These are phyloP conservation scores for Claviceps arundinis DNA, from an alignment of 2,329 filamentous ascomycete genomes.

Conservation along the genomic window DNA sequence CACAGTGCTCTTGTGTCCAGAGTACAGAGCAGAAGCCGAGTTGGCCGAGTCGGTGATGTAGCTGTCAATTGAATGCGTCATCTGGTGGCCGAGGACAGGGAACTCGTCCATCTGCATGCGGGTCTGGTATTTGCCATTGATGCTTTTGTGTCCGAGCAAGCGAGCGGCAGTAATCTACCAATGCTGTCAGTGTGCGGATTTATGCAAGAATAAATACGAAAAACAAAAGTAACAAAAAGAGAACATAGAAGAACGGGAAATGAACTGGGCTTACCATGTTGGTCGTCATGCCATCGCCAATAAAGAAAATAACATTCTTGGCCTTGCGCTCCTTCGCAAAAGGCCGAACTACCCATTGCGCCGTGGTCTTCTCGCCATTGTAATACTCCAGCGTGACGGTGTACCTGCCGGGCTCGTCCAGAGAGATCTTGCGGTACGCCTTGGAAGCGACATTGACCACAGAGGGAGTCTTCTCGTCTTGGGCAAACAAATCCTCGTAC, in stretches of 20 bases:
- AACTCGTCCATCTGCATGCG: constrained; percentile 70
- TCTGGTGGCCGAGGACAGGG: constrained; percentile 75
- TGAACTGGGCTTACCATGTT: constrained; percentile 40
- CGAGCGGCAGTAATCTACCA: constrained; percentile 57
- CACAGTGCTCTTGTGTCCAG: constrained; percentile 71
- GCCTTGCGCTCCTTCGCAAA: constrained; percentile 56
- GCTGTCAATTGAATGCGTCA: constrained; percentile 74
- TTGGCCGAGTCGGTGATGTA: constrained; percentile 85
- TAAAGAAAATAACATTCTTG: constrained; percentile 78
- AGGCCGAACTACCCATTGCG: constrained; percentile 65
- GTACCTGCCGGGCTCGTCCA: constrained; percentile 71
- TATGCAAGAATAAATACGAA: background rate
- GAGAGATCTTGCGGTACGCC: constrained; percentile 59
- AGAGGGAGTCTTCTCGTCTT: constrained; percentile 54
- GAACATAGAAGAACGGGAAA: background rate
- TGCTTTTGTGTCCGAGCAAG: constrained; percentile 64
- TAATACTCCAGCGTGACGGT: constrained; percentile 66
- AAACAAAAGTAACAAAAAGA: background rate
- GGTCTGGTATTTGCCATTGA: constrained; percentile 75
- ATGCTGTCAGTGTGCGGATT: background rate
- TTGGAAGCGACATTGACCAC: constrained; percentile 72
- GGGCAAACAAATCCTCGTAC: constrained; percentile 73
- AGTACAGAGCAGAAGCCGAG: constrained; percentile 69
- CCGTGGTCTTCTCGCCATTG: constrained; percentile 54
- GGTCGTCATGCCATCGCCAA: constrained; percentile 62